A percentile compares a stretch with the other conserved stretches of the same genome.
Evolutionary conservation across 1,284 basidiomycete genomes (phyloP).

Genomic region (Sporisorium graminicola): DNA sequence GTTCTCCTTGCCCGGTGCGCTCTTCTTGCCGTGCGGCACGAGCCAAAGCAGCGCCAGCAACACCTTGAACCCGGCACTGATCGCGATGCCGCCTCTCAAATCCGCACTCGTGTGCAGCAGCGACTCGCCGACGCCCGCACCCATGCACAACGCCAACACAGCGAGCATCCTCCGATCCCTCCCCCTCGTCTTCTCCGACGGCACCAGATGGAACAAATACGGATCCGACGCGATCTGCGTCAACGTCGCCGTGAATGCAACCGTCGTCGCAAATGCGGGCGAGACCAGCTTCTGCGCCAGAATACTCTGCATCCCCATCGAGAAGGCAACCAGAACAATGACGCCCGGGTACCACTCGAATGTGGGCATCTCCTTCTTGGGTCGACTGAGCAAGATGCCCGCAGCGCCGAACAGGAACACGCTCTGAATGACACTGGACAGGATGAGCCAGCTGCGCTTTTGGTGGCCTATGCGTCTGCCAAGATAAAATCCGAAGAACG

Average conservation of each 20-base stretch:
- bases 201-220: constrained; percentile 54
- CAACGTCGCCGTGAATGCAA: constrained; percentile 63
- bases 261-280: constrained; percentile 61
- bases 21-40: constrained; percentile 40
- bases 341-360: constrained; percentile 58
- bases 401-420: constrained; percentile 51
- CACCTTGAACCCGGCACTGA: constrained; percentile 57
- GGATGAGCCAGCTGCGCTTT: constrained; percentile 50
- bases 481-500: constrained; percentile 35
- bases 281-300: constrained; percentile 59
- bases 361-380: constrained; percentile 47
- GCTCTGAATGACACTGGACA: constrained; percentile 55
- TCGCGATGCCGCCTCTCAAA: constrained; percentile 47
- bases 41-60: constrained; percentile 53
- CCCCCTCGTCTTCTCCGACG: constrained; percentile 46
- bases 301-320: constrained; percentile 62
- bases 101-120: constrained; percentile 52
- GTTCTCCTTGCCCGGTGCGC: constrained; percentile 2
- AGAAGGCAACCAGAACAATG: constrained; percentile 50
- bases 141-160: constrained; percentile 46
- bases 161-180: constrained; percentile 57
- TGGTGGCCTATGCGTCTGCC: constrained; percentile 49
- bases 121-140: constrained; percentile 60
- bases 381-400: constrained; percentile 56
- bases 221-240: constrained; percentile 63